These are phyloP conservation scores for Fusarium secorum DNA, from an alignment of 2,329 filamentous ascomycete species.

Conservation along the genomic window DNA sequence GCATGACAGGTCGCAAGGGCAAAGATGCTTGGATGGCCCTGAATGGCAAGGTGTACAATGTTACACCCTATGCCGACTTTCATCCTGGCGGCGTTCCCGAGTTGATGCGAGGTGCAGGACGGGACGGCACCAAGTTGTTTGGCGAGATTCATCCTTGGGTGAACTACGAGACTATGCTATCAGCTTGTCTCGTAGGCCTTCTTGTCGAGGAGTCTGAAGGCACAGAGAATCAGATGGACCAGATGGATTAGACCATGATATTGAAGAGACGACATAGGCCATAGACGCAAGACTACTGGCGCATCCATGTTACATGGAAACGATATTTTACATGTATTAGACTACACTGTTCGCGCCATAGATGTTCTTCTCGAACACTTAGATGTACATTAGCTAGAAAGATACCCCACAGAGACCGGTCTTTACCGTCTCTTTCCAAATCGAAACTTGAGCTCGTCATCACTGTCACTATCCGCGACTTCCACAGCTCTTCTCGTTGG, in stretches of 20 bases:
- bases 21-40: conserved; percentile 91
- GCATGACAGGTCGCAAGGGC: conserved; percentile 82
- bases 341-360: conserved; percentile 17
- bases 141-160: conserved; percentile 75
- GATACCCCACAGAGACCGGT: conserved; percentile 43
- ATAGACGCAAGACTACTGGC: background rate
- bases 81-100: conserved; percentile 88
- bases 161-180: conserved; percentile 75
- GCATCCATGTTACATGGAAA: background rate
- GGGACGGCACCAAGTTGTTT: conserved; percentile 70
- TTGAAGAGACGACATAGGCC: background rate
- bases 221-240: conserved; percentile 59
- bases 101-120: conserved; percentile 68
- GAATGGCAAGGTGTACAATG: conserved; percentile 91
- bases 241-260: conserved; percentile 63
- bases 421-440: conserved; percentile 60
- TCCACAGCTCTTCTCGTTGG: conserved; percentile 47
- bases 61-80: conserved; percentile 87
- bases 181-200: conserved; percentile 68
- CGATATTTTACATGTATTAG: conserved; percentile 5
- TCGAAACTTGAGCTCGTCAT: conserved; percentile 64
- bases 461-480: conserved; percentile 56
- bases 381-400: conserved; percentile 43
- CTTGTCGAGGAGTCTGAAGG: conserved; percentile 64
- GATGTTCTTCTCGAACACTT: conserved; percentile 21